Evolutionary conservation across 805 yeast species (phyloP), one percentile per base, ranked within the genome.

Genomic region (Saccharomycopsis schoenii): DNA sequence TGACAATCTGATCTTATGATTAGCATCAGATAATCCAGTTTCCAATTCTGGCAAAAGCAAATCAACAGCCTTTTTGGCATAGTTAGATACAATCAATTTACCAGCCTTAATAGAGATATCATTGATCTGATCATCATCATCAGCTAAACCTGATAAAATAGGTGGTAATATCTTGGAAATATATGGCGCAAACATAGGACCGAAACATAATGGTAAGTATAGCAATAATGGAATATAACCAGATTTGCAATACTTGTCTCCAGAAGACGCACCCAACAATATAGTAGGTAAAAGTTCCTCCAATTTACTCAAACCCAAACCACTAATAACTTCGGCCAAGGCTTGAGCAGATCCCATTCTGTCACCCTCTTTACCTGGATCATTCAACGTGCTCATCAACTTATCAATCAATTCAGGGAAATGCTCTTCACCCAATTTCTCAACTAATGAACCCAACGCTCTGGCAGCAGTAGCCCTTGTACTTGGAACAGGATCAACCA

Each of bases 401-500:
- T 91, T 83, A 55, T 96, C 89, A 67, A 94, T 88, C 71, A 94
- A 83, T 47, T 83, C 88, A 41, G 99, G 97, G 89, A 94, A 92
- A 67, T 83, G 86, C 56, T 89, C 96, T 74, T 94, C 99, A 60
- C 99, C 99, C 50, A 94, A 78, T 71, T 92, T 93, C 72, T 94
- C 98, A 56, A 96, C 97, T 64, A 94, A 78, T 0, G 97, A 90
- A 67, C 99, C 99, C 58, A 94, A 76, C 0, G 99, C 99, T 74
- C 97, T 84, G 21, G 97, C 92, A 25, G 98, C 98, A 21, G 97
- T 94, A 1, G 98, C 96, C 71, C 98, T 84, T 0, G 99, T 94
- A 51, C 85, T 89, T 39, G 98, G 97, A 58, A 94, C 99, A 1
- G 99, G 99, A 68, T 94, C 99, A 58, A 96, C 97, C 96, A 94